phyloP scores from a whole-genome alignment of 352 stramenopile genomes.

The Chrysophaeum taylorii region DNA sequence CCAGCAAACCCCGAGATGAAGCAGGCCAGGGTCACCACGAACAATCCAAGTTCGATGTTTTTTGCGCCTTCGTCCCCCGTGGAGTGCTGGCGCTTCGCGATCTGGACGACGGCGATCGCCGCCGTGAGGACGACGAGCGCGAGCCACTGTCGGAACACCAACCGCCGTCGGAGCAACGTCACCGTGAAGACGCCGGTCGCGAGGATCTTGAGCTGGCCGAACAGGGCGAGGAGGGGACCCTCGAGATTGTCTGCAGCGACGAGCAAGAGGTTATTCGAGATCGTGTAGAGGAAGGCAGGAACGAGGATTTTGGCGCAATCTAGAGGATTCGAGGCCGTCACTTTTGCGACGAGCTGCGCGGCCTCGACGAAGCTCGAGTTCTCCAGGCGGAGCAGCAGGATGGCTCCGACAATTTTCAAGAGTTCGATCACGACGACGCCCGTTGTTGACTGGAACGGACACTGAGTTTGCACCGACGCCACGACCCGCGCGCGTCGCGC shows the following conservation, averaged over 20 bases:
- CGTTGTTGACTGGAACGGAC: background rate
- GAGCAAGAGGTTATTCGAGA: slow-evolving; percentile 84
- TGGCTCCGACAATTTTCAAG: background rate
- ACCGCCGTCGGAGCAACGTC: slow-evolving; percentile 35
- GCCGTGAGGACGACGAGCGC: slow-evolving; percentile 42
- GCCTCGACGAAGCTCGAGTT: background rate
- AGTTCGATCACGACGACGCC: background rate
- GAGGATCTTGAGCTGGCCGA: slow-evolving; percentile 58
- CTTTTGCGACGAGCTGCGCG: background rate
- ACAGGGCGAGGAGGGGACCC: slow-evolving; percentile 48
- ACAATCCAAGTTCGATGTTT: slow-evolving; percentile 51
- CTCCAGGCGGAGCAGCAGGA: background rate
- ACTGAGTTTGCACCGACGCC: background rate
- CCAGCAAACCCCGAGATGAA: slow-evolving; percentile 61
- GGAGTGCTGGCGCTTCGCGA: background rate
- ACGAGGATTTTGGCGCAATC: slow-evolving; percentile 3
- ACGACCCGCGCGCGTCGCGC: slow-evolving; percentile 1
- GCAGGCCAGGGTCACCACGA: slow-evolving; percentile 52
- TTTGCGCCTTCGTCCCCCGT: slow-evolving; percentile 20
- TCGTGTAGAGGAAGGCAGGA: slow-evolving; percentile 56
- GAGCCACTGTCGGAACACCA: slow-evolving; percentile 37
- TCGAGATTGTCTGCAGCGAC: slow-evolving; percentile 71
- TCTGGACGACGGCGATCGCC: slow-evolving; percentile 31
- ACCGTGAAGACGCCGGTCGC: slow-evolving; percentile 55
- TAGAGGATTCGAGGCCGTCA: background rate